These are phyloP conservation scores for Antitrichia curtipendula DNA, from an alignment of 225 moss, liverwort and hornwort genomes.

Conservation along the genomic window DNA sequence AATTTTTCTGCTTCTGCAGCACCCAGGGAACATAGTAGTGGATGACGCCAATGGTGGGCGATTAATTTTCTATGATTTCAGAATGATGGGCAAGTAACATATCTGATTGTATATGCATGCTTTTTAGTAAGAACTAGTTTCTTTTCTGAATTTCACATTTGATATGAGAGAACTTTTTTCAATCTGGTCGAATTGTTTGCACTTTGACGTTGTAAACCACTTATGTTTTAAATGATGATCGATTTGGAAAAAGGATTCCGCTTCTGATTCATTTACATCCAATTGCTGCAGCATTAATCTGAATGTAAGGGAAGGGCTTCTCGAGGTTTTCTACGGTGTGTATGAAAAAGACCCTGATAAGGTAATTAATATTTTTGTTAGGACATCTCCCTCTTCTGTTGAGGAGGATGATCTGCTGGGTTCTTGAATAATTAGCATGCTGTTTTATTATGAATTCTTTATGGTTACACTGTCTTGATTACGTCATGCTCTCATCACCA, in stretches of 20 bases:
- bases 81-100: conserved; percentile 97
- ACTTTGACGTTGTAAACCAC: background rate
- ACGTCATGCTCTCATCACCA: background rate
- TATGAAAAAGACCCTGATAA: conserved; percentile 99
- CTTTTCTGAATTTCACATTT: background rate
- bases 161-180: background rate
- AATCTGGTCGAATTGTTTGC: background rate
- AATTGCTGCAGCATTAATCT: conserved; percentile 63
- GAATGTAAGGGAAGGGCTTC: conserved; percentile 92
- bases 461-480: background rate
- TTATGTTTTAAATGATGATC: background rate
- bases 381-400: background rate
- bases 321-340: conserved; percentile 96
- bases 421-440: background rate
- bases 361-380: conserved; percentile 20
- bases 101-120: background rate
- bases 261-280: background rate
- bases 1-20: conserved; percentile 30
- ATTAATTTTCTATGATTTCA: conserved; percentile 95
- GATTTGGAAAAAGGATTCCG: background rate
- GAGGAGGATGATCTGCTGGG: background rate
- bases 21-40: conserved; percentile 97
- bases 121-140: background rate
- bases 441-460: background rate
- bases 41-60: conserved; percentile 93